These are phyloP conservation scores for Metschnikowia borealis DNA, from an alignment of 805 yeast genomes.

Conservation along the genomic window DNA sequence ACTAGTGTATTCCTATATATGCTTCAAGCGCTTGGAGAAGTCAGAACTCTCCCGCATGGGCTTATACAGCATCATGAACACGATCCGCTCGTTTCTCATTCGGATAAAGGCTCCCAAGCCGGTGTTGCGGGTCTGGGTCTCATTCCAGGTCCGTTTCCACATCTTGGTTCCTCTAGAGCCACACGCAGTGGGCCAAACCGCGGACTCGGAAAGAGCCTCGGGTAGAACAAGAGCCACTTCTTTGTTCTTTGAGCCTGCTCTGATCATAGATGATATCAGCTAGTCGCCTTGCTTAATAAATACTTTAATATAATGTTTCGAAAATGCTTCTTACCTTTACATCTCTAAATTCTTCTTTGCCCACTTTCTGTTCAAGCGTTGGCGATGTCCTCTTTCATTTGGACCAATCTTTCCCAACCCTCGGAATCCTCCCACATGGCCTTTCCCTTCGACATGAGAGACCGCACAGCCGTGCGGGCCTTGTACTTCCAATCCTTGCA, in stretches of 20 bases:
- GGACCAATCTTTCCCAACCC: conserved; percentile 66
- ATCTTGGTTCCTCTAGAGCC: conserved; percentile 13
- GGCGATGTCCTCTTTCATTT: conserved; percentile 44
- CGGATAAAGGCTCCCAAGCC: conserved; percentile 5
- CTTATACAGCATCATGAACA: conserved; percentile 12
- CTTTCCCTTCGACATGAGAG: conserved; percentile 75
- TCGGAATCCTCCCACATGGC: conserved; percentile 73
- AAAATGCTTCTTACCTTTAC: too few species aligned
- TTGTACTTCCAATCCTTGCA: conserved; percentile 92
- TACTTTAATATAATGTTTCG: neutral
- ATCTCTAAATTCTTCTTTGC: too few species aligned
- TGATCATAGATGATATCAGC: conserved; percentile 15
- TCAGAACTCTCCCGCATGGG: conserved; percentile 13
- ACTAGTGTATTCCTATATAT: conserved; percentile 13
- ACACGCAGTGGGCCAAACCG: conserved; percentile 5
- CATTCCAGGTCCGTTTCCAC: conserved; percentile 8
- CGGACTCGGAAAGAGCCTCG: conserved; percentile 7
- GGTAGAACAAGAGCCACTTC: conserved; percentile 14
- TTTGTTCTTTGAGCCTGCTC: conserved; percentile 13
- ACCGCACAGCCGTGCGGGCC: conserved; percentile 65
- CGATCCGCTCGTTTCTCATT: conserved; percentile 5
- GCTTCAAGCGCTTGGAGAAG: conserved; percentile 14
- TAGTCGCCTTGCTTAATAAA: neutral
- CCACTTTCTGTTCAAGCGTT: conserved; percentile 1
- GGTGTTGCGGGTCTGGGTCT: conserved; percentile 4